Percentiles rank a stretch among this genome's conserved stretches.
These are phyloP conservation scores for Haplographium delicatum DNA, from an alignment of 495 filamentous ascomycete species.

Conservation along the genomic window DNA sequence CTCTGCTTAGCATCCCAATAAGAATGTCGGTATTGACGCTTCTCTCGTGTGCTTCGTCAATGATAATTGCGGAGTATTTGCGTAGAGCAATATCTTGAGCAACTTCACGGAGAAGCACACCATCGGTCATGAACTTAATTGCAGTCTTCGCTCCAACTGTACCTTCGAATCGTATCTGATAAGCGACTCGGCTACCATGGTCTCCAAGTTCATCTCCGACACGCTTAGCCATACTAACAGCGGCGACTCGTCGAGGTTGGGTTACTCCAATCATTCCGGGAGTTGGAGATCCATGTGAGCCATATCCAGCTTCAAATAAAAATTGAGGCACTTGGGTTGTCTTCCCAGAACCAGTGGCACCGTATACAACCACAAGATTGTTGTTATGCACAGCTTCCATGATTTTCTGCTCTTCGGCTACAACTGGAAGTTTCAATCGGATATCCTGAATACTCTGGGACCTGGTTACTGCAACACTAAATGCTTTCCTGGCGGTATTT, in stretches of 20 bases:
- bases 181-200: constrained; percentile 63
- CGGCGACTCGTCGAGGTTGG: constrained; percentile 87
- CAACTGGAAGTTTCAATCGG: constrained; percentile 79
- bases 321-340: constrained; percentile 98
- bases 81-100: constrained; percentile 80
- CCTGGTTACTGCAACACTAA: constrained; percentile 67
- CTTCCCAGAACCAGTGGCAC: constrained; percentile 93
- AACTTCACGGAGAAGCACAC: constrained; percentile 88
- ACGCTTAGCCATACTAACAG: constrained; percentile 91
- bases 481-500: constrained; percentile 65
- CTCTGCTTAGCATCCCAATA: constrained; percentile 91
- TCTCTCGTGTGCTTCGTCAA: constrained; percentile 97
- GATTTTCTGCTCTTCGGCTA: constrained; percentile 92
- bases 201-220: constrained; percentile 80
- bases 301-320: constrained; percentile 89
- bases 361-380: constrained; percentile 84
- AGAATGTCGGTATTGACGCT: constrained; percentile 97
- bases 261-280: constrained; percentile 94
- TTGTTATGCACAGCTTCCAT: constrained; percentile 97
- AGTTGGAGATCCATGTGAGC: constrained; percentile 65
- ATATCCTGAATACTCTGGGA: constrained; percentile 66
- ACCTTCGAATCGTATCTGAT: constrained; percentile 93
- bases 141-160: constrained; percentile 78
- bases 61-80: constrained; percentile 92
- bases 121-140: constrained; percentile 99